Evolutionary conservation across 805 yeast species (phyloP).

Genomic region (Clavispora fructus): DNA sequence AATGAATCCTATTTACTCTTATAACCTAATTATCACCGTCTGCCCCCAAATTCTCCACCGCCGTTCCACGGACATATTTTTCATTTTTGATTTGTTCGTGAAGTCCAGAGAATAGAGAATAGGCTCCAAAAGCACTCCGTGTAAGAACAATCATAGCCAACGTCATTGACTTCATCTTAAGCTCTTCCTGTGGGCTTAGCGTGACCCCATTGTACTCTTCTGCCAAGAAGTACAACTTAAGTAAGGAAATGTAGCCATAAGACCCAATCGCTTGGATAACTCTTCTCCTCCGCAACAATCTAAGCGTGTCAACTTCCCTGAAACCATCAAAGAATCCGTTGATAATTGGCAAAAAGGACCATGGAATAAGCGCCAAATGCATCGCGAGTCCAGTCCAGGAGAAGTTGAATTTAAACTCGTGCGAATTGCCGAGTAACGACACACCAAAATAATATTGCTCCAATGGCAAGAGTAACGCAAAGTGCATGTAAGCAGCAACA

Average conservation of each 20-base stretch:
- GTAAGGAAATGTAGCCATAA: background rate
- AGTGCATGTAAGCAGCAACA: background rate
- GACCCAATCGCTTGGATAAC: background rate
- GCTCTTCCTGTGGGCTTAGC: background rate
- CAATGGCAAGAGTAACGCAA: constrained; percentile 1
- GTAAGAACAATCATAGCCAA: constrained; percentile 1
- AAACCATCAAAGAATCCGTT: too few species aligned
- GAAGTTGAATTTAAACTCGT: background rate
- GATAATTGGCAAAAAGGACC: constrained; percentile 1
- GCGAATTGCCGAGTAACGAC: background rate
- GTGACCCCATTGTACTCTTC: background rate
- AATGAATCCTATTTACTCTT: background rate
- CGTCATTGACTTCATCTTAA: background rate
- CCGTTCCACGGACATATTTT: constrained; percentile 52
- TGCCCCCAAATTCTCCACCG: constrained; percentile 38
- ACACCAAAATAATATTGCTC: constrained; percentile 7
- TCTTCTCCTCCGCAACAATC: background rate
- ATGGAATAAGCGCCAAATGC: constrained; percentile 5
- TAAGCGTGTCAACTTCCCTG: too few species aligned
- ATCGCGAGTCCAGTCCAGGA: constrained; percentile 9
- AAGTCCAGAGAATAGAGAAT: constrained; percentile 11
- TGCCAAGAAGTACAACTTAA: background rate
- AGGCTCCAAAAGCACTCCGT: background rate
- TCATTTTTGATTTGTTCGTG: constrained; percentile 52
- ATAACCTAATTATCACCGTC: constrained; percentile 3